A percentile compares a stretch with the other conserved stretches of the same genome.
Conservation (phyloP, 306 rosid species). For the Cicer pinnatifidum region DNA sequence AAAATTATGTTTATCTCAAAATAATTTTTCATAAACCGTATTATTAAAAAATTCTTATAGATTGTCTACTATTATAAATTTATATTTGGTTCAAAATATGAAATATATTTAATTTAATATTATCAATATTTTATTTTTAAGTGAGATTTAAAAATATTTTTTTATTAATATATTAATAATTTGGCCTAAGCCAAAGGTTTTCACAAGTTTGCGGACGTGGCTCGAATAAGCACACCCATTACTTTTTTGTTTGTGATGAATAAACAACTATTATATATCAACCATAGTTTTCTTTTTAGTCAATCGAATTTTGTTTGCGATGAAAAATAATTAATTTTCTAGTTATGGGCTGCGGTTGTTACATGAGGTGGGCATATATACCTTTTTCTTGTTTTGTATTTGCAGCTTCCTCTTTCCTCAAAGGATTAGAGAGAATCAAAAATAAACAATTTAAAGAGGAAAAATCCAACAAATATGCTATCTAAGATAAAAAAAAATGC, state of each 20-base stretch:
- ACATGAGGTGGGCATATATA: constrained; percentile 36
- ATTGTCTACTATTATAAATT: too few species aligned
- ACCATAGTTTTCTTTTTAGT: background rate
- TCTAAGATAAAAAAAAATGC: background rate
- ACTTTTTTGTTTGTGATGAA: too few species aligned
- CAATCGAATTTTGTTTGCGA: constrained; percentile 33
- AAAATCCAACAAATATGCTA: background rate
- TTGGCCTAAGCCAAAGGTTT: too few species aligned
- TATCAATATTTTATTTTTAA: too few species aligned
- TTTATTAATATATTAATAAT: too few species aligned
- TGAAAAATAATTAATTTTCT: constrained; percentile 11
- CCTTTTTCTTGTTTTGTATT: constrained; percentile 44
- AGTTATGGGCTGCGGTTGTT: constrained; percentile 27
- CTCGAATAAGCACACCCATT: constrained; percentile 38
- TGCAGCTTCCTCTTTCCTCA: background rate
- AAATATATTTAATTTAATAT: too few species aligned
- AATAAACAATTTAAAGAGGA: background rate
- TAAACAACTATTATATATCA: constrained; percentile 34
- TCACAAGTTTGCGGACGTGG: constrained; percentile 40
- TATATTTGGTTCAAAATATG: too few species aligned
- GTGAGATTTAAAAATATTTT: too few species aligned
- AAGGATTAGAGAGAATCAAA: background rate
- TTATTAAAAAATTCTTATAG: too few species aligned
- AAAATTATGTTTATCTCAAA: too few species aligned
- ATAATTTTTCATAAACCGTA: too few species aligned